Evolutionary conservation across 352 stramenopile genomes (phyloP), one percentile per base, ranked within the genome.

Genomic region (Phytophthora nicotianae): DNA sequence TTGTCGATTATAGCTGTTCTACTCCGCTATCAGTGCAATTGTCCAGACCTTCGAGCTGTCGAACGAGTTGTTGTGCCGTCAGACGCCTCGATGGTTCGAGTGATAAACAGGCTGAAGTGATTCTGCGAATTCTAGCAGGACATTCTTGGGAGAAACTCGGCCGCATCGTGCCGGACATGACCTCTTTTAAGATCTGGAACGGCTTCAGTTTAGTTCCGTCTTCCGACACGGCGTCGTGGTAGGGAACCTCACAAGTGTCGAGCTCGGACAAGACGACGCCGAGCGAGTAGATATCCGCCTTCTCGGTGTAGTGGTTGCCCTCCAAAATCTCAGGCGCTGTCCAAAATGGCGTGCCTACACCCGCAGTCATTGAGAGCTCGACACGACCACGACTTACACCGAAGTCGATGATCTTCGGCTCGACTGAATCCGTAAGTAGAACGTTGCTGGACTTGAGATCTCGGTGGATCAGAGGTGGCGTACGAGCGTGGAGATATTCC

Each of bases 371-470:
- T 50, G 58, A 62, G 11, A 58, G 33, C 13, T 72, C 64, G 17
- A 58, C 40, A 2, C 47, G 62, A 4, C 40, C 43, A 14, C 58
- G 85, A 21, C 68, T 83, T 66, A 93, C 68, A 21, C 88, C 90
- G 70, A 97, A 96, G 68, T 97, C 88, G 27, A 84, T 92, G 29
- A 96, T 53, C 32, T 89, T 84, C 13, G 91, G 75, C 45, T 89
- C 68, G 2, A 90, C 75, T 8, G 75, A 51, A 2, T 62, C 74
- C 21, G 90, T 89, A 27, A 96, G 70, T 45, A 96, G 58, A 19
- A 96, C 74, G 60, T 96, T 96, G 62, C 62, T 72, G 2, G 64
- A 68, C 32, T 72, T 72, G 43, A 72, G 50, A 29, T 72, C 64
- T 3, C 64, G 58, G 37, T 79, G 74, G 40, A 82, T 82, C 14